phyloP scores from a whole-genome alignment of 2,329 filamentous ascomycete genomes.

The Fusarium oligoseptatum region DNA sequence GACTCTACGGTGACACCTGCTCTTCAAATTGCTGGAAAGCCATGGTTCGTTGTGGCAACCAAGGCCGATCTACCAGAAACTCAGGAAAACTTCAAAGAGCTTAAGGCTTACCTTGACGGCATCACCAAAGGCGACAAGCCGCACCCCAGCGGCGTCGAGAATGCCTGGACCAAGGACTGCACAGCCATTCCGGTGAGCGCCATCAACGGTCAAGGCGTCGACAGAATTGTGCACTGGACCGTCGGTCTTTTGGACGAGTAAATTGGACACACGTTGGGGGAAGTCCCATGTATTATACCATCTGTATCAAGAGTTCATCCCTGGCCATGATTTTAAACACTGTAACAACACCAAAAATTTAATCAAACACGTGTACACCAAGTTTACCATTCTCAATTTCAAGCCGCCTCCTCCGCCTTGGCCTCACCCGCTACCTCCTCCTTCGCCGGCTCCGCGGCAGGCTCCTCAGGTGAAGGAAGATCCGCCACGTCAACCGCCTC shows the following conservation, averaged over 20 bases:
- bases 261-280: not conserved
- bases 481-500: conserved; percentile 53
- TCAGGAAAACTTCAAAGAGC: conserved; percentile 77
- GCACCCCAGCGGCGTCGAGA: conserved; percentile 79
- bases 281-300: conserved; percentile 40
- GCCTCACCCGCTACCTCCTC: conserved; percentile 17
- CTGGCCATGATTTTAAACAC: conserved; percentile 30
- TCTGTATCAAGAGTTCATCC: conserved; percentile 36
- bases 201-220: conserved; percentile 86
- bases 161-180: conserved; percentile 71
- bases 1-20: conserved; percentile 46
- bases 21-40: conserved; percentile 90
- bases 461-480: conserved; percentile 52
- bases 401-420: conserved; percentile 35
- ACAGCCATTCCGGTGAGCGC: conserved; percentile 88
- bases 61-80: conserved; percentile 89
- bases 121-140: conserved; percentile 72
- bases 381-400: conserved; percentile 19
- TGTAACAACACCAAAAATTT: conserved; percentile 42
- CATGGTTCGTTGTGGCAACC: conserved; percentile 96
- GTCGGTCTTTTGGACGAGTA: conserved; percentile 73
- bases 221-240: conserved; percentile 79
- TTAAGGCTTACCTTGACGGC: conserved; percentile 78
- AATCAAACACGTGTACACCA: conserved; percentile 38
- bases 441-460: conserved; percentile 17